Conservation (phyloP, 805 yeast species). For the Teunomyces kruisii region DNA sequence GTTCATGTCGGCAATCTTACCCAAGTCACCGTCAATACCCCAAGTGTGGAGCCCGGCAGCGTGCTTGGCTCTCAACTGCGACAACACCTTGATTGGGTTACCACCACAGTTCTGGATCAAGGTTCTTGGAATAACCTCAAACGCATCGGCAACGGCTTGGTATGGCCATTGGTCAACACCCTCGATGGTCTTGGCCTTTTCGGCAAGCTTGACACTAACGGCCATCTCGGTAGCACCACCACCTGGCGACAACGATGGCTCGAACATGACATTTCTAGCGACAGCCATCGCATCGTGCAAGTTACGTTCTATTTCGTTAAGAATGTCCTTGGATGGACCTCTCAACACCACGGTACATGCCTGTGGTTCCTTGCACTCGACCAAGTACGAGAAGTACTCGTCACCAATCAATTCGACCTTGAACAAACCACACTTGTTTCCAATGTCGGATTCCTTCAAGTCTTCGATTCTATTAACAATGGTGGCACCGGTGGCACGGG, state of each 20-base stretch:
- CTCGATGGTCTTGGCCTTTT: constrained; percentile 86
- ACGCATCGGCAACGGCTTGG: constrained; percentile 97
- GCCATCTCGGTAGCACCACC: constrained; percentile 99
- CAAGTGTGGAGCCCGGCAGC: constrained; percentile 82
- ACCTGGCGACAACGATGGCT: constrained; percentile 95
- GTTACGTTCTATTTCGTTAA: constrained; percentile 95
- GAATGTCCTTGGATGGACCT: constrained; percentile 95
- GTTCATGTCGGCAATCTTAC: constrained; percentile 93
- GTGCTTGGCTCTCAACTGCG: constrained; percentile 94
- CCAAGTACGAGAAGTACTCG: constrained; percentile 88
- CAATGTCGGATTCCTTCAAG: constrained; percentile 85
- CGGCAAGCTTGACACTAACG: constrained; percentile 81
- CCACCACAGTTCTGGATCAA: constrained; percentile 98
- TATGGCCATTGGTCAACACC: constrained; percentile 99
- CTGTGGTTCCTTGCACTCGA: constrained; percentile 77
- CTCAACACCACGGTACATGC: constrained; percentile 93
- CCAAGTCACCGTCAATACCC: constrained; percentile 94
- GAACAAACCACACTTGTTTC: constrained; percentile 85
- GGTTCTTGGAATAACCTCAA: constrained; percentile 98
- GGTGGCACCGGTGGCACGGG: constrained; percentile 97
- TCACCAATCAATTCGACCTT: constrained; percentile 95
- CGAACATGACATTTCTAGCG: constrained; percentile 89
- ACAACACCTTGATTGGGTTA: constrained; percentile 83
- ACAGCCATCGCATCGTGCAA: constrained; percentile 99
- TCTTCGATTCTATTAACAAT: constrained; percentile 96